Evolutionary conservation across 495 filamentous ascomycete species (phyloP).

Genomic region (Neurospora tetrasperma): DNA sequence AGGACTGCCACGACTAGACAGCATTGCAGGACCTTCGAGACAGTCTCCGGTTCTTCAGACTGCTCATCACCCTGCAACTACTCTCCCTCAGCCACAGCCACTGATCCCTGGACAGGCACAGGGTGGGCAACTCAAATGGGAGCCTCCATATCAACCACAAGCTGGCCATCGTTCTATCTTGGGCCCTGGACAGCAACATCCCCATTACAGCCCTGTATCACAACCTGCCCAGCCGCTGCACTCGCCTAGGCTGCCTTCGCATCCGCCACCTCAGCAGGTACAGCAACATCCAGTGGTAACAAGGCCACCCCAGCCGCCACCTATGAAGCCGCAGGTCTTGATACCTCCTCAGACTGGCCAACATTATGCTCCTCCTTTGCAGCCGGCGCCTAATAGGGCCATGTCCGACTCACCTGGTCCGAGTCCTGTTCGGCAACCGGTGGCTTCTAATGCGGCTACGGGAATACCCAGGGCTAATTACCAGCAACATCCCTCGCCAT

Average conservation of each 20-base stretch:
- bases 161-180: not conserved
- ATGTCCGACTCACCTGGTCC: constrained; percentile 1
- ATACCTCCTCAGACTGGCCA: constrained; percentile 28
- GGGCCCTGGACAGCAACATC: constrained; percentile 14
- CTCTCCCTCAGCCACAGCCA: constrained; percentile 3
- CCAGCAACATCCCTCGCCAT: constrained; percentile 13
- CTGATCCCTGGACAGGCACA: not conserved
- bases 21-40: constrained; percentile 5
- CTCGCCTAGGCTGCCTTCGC: constrained; percentile 5
- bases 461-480: constrained; percentile 3
- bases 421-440: constrained; percentile 2
- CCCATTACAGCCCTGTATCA: constrained; percentile 8
- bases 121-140: constrained; percentile 34
- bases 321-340: constrained; percentile 20
- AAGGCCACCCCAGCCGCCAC: constrained; percentile 18
- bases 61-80: constrained; percentile 2
- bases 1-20: constrained; percentile 22
- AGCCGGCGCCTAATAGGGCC: constrained; percentile 12
- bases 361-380: constrained; percentile 27
- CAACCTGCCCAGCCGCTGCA: constrained; percentile 13
- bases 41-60: constrained; percentile 7
- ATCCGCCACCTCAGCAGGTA: constrained; percentile 10
- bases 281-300: constrained; percentile 10
- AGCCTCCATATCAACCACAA: constrained; percentile 37
- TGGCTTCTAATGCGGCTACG: constrained; percentile 1